Evolutionary conservation across 257 asterid genomes (phyloP).

Genomic region (Nicotiana paniculata): DNA sequence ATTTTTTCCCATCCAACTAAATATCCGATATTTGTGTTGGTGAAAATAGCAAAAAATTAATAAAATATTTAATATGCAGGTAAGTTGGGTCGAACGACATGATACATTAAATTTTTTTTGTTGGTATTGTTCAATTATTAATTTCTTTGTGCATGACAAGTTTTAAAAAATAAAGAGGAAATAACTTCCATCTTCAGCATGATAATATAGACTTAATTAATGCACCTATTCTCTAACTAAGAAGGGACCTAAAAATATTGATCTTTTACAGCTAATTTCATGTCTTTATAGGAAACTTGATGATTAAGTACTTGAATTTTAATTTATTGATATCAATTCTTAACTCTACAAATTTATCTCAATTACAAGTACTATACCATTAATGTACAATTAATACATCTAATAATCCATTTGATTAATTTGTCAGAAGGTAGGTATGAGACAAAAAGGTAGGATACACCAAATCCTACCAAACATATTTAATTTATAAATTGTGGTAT

Average conservation of each 20-base stretch:
- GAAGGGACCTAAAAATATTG: not conserved
- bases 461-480: constrained; percentile 1
- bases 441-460: not conserved
- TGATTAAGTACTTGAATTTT: not conserved
- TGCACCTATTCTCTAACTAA: not conserved
- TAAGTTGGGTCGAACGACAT: no score
- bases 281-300: not conserved
- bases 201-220: not conserved
- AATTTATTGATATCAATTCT: not conserved
- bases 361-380: not conserved
- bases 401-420: not conserved
- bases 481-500: not conserved
- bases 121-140: not conserved
- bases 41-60: no score
- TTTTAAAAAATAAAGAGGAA: not conserved
- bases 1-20: no score
- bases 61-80: no score
- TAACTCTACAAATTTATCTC: not conserved
- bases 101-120: not conserved
- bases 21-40: no score
- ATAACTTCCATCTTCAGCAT: not conserved
- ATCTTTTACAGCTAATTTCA: not conserved
- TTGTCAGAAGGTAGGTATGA: not conserved
- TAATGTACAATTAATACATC: not conserved
- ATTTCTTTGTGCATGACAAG: not conserved